Base-by-base conservation (phyloP, 768 basidiomycete species). In the Leucosporidium creatinivorum region DNA sequence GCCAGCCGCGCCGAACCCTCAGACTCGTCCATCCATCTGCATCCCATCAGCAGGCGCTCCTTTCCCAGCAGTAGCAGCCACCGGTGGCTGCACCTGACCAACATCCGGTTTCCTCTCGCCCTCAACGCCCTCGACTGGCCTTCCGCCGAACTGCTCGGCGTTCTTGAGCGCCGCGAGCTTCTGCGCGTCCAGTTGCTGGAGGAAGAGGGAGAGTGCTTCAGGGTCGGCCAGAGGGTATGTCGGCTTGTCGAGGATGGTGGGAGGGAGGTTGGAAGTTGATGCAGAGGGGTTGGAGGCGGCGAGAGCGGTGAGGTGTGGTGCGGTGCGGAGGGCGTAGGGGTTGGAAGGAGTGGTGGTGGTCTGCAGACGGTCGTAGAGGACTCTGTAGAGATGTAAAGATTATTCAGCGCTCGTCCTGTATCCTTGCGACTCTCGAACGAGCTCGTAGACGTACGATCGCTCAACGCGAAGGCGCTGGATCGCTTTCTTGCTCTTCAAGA, bases 401-500 rank as follows among this genome's bases (percentile, higher is more conserved):
- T 4, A 33, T 10, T 1, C 44, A 2, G 12, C 47, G 33, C 2
- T 52, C 4, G 8, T 5, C 4, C 25, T 15, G 47, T 0, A 21
- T 23, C 15, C 52, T 1, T 26, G 7, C 21, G 31, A 28, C 23
- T 25, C 26, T 21, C 19, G 23, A 33, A 10, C 33, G 33, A 33
- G 33, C 33, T 15, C 18, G 21, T 1, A n/a, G 50, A 67, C 69
- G 54, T 17, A 70, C 70, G 71, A 62, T 25, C 71, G 67, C 30
- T 72, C 67, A 25, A 72, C 58, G 30, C 71, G 67, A 23, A 72
- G 25, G 18, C 71, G 65, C 57, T 72, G 71, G 59, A 72, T 72
- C 26, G 67, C 65, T 51, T 72, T 72, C 47, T 72, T 72, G 62
- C 71, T 72, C 65, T 69, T 69, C 21, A 72, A 47, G 36, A 72